A percentile compares a stretch with the other conserved stretches of the same genome.
Evolutionary conservation across 169 alveolate genomes (phyloP).

Genomic region (Babesia microti): DNA sequence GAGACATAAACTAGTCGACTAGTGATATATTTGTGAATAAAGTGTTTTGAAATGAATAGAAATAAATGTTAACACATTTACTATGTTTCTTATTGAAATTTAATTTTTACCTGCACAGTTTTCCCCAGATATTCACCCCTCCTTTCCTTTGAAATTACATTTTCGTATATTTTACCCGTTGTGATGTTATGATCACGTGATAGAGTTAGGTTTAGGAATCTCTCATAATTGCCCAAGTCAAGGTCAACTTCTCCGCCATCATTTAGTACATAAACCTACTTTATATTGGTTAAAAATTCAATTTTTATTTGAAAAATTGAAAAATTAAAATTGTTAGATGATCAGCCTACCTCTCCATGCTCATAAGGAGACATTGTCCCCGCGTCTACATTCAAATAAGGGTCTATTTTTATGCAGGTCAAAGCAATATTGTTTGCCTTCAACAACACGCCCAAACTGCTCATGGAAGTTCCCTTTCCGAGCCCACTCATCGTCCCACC

Average conservation of each 20-base stretch:
- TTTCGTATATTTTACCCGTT: conserved; percentile 87
- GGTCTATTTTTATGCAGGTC: conserved; percentile 92
- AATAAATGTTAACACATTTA: conserved; percentile 7
- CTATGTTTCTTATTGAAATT: conserved; percentile 18
- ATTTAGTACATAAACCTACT: conserved; percentile 73
- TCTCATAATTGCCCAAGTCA: conserved; percentile 96
- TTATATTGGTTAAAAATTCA: too few species aligned
- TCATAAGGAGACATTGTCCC: conserved; percentile 96
- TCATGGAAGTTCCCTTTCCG: conserved; percentile 90
- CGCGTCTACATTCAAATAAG: conserved; percentile 86
- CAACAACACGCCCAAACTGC: conserved; percentile 82
- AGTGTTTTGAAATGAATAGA: background rate
- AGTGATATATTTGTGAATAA: background rate
- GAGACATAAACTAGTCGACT: too few species aligned
- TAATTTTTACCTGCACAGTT: conserved; percentile 83
- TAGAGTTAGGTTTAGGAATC: conserved; percentile 78
- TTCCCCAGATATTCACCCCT: conserved; percentile 89
- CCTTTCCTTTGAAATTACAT: conserved; percentile 82
- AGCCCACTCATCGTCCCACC: conserved; percentile 93
- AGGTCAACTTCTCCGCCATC: conserved; percentile 97
- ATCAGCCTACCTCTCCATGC: conserved; percentile 86
- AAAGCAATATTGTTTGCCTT: conserved; percentile 75
- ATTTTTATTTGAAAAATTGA: too few species aligned
- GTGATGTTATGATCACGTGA: conserved; percentile 80
- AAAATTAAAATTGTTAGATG: conserved; percentile 1